Evolutionary conservation across 2,329 filamentous ascomycete species (phyloP).

Genomic region (Helotiales sp.): DNA sequence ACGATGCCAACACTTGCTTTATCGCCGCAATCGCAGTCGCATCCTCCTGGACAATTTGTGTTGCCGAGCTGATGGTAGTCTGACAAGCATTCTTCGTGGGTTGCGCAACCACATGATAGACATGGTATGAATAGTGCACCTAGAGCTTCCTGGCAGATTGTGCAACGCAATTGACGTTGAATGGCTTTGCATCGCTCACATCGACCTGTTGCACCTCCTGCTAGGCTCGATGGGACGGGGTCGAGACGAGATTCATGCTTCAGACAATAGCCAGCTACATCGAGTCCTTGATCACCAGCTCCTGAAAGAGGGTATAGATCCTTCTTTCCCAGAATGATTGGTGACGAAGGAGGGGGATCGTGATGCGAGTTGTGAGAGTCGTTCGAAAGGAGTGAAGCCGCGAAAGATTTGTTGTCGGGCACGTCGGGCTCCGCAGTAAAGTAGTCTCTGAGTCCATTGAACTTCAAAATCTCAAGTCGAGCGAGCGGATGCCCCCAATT

Average conservation of each 20-base stretch:
- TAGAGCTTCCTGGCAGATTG: conserved; percentile 62
- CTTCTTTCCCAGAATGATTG: conserved; percentile 58
- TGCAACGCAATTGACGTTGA: conserved; percentile 60
- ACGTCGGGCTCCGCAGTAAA: conserved; percentile 30
- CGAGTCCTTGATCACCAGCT: conserved; percentile 49
- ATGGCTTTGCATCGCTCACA: conserved; percentile 51
- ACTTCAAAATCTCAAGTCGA: conserved; percentile 68
- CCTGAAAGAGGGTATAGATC: conserved; percentile 52
- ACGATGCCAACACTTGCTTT: conserved; percentile 58
- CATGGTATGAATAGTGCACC: conserved; percentile 61
- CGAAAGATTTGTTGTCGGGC: conserved; percentile 30
- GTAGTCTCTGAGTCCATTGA: conserved; percentile 60
- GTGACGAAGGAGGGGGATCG: conserved; percentile 39
- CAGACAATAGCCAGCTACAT: conserved; percentile 63
- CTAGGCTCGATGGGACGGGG: conserved; percentile 45
- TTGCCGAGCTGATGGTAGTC: conserved; percentile 40
- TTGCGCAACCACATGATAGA: conserved; percentile 61
- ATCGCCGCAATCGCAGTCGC: conserved; percentile 62
- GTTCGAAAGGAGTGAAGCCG: conserved; percentile 30
- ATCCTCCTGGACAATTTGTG: conserved; percentile 59
- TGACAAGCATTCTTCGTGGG: conserved; percentile 53
- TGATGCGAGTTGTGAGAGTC: conserved; percentile 25
- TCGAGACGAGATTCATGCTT: conserved; percentile 63
- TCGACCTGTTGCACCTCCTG: conserved; percentile 47
- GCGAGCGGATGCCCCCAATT: conserved; percentile 64